Evolutionary conservation across 139 green algal genomes (phyloP).

Genomic region (Nannochloris sp.): DNA sequence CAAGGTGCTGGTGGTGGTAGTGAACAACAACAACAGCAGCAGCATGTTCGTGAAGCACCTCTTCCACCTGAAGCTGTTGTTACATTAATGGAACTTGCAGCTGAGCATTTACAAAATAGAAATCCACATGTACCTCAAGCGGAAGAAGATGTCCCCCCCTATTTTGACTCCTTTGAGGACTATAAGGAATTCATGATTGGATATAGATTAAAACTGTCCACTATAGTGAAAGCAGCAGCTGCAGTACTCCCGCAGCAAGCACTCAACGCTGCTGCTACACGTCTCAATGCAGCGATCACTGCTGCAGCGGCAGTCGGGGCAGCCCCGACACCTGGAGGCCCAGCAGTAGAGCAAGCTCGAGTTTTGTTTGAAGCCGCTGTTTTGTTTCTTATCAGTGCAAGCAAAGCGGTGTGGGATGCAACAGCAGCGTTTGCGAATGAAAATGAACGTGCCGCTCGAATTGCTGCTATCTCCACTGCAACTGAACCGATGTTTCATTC

Average conservation of each 20-base stretch:
- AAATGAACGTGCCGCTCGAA: constrained; percentile 3
- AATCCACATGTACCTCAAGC: constrained; percentile 12
- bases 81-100: constrained; percentile 36
- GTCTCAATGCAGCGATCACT: constrained; percentile 16
- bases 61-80: constrained; percentile 29
- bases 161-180: constrained; percentile 40
- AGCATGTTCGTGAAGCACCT: too few relatives aligned
- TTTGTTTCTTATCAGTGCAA: constrained; percentile 28
- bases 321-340: background rate
- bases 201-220: constrained; percentile 27
- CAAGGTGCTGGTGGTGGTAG: too few relatives aligned
- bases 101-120: constrained; percentile 21
- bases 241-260: constrained; percentile 35
- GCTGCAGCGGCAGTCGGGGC: background rate
- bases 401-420: constrained; percentile 29
- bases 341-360: constrained; percentile 25
- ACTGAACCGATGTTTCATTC: constrained; percentile 36
- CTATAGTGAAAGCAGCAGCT: constrained; percentile 24
- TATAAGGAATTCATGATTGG: constrained; percentile 37
- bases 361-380: constrained; percentile 29
- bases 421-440: background rate
- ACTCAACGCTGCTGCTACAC: constrained; percentile 19
- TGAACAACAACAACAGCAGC: too few relatives aligned
- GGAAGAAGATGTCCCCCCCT: constrained; percentile 34
- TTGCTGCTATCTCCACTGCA: constrained; percentile 2